Percentiles rank a stretch among this genome's conserved stretches.
These are phyloP conservation scores for Peniophora sp. DNA, from an alignment of 1,284 basidiomycete genomes.

Conservation along the genomic window DNA sequence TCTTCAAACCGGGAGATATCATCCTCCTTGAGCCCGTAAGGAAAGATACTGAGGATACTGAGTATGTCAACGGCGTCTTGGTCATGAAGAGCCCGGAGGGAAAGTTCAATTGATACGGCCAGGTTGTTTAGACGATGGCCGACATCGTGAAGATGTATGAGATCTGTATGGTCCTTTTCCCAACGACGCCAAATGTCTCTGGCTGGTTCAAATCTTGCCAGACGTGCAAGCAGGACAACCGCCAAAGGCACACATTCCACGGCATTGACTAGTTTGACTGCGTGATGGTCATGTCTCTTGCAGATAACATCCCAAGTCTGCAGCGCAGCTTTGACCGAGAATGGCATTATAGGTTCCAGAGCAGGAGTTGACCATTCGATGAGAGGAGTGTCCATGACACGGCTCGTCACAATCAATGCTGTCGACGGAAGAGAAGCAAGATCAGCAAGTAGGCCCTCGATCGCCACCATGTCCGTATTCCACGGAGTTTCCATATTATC, in stretches of 20 bases:
- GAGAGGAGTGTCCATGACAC: background rate
- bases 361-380: background rate
- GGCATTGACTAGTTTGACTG: background rate
- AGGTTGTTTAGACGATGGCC: background rate
- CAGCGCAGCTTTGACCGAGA: background rate
- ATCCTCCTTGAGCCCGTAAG: no score
- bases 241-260: slow-evolving; percentile 3
- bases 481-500: slow-evolving; percentile 27
- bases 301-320: background rate
- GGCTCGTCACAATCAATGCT: background rate
- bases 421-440: background rate
- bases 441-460: background rate
- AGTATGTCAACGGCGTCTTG: no score
- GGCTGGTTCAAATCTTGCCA: background rate
- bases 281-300: background rate
- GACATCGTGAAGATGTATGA: background rate
- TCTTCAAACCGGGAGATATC: background rate
- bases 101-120: no score
- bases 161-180: background rate
- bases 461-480: slow-evolving; percentile 6
- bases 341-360: background rate
- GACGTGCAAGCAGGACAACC: background rate
- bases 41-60: no score
- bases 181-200: background rate
- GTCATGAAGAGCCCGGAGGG: no score